Evolutionary conservation across 2,329 filamentous ascomycete genomes (phyloP).

Genomic region (Beauveria sp.): DNA sequence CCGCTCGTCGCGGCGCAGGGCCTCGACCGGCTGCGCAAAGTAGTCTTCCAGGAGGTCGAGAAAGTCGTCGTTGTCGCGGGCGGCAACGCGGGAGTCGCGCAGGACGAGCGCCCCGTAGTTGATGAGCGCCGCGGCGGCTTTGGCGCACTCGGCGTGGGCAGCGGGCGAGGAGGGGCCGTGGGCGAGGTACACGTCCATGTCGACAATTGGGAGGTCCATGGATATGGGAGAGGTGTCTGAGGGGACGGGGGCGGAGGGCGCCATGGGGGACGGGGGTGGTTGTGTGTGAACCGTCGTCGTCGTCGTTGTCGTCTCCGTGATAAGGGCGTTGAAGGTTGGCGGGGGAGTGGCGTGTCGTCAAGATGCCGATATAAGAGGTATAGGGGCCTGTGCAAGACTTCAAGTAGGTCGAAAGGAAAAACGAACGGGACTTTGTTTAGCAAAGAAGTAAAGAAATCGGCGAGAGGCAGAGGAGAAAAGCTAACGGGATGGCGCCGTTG

Average conservation of each 20-base stretch:
- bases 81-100: conserved; percentile 51
- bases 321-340: too few species aligned
- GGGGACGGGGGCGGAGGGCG: not conserved
- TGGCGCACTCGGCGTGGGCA: conserved; percentile 43
- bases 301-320: not conserved
- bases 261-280: not conserved
- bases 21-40: conserved; percentile 47
- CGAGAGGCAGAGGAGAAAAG: not conserved
- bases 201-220: conserved; percentile 53
- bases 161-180: conserved; percentile 33
- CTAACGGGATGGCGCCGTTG: not conserved
- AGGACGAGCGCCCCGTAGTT: conserved; percentile 53
- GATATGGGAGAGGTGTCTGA: conserved; percentile 15
- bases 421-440: not conserved
- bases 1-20: conserved; percentile 43
- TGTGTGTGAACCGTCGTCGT: not conserved
- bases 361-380: too few species aligned
- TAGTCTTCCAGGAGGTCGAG: conserved; percentile 58
- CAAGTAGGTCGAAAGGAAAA: too few species aligned
- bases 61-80: conserved; percentile 47
- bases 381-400: too few species aligned
- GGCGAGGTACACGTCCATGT: conserved; percentile 50
- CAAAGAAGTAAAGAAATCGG: not conserved
- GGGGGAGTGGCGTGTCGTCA: not conserved
- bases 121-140: conserved; percentile 49